These are phyloP conservation scores for Orbilia javanica DNA, from an alignment of 2,329 filamentous ascomycete species.

Conservation along the genomic window DNA sequence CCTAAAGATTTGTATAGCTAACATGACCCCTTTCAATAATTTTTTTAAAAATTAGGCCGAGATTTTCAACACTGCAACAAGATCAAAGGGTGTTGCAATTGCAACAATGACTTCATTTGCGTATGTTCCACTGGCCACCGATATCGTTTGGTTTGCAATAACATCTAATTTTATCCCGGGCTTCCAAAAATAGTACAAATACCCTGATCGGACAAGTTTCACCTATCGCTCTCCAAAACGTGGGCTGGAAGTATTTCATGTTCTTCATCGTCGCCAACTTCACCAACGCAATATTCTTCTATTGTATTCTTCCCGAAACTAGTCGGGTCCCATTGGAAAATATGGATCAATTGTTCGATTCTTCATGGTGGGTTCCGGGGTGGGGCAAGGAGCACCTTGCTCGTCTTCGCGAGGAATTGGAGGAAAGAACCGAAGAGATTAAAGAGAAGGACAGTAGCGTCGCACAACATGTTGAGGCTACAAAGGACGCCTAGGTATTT, in stretches of 20 bases:
- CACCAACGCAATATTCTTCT: slow-evolving; percentile 77
- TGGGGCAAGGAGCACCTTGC: slow-evolving; percentile 69
- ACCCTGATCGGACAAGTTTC: slow-evolving; percentile 80
- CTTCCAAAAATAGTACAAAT: slow-evolving; percentile 44
- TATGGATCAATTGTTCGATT: slow-evolving; percentile 76
- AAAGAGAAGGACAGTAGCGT: slow-evolving; percentile 67
- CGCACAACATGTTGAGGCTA: slow-evolving; percentile 60
- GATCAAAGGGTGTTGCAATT: slow-evolving; percentile 80
- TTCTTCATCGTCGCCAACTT: slow-evolving; percentile 77
- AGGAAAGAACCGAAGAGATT: slow-evolving; percentile 72
- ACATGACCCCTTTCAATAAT: slow-evolving; percentile 60
- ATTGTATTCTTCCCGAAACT: slow-evolving; percentile 76
- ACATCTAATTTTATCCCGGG: not conserved
- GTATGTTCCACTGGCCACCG: not conserved
- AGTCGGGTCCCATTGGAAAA: slow-evolving; percentile 75
- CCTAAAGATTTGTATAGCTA: not conserved
- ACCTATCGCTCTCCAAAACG: slow-evolving; percentile 69
- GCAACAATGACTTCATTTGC: slow-evolving; percentile 80
- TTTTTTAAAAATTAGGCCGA: slow-evolving; percentile 70
- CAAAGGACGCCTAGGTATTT: not conserved
- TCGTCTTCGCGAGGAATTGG: slow-evolving; percentile 69
- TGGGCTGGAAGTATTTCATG: slow-evolving; percentile 69
- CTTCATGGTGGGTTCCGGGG: slow-evolving; percentile 74
- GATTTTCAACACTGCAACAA: slow-evolving; percentile 81
- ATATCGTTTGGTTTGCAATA: not conserved